Evolutionary conservation across 495 filamentous ascomycete species (phyloP).

Genomic region (Penicillium desertorum): DNA sequence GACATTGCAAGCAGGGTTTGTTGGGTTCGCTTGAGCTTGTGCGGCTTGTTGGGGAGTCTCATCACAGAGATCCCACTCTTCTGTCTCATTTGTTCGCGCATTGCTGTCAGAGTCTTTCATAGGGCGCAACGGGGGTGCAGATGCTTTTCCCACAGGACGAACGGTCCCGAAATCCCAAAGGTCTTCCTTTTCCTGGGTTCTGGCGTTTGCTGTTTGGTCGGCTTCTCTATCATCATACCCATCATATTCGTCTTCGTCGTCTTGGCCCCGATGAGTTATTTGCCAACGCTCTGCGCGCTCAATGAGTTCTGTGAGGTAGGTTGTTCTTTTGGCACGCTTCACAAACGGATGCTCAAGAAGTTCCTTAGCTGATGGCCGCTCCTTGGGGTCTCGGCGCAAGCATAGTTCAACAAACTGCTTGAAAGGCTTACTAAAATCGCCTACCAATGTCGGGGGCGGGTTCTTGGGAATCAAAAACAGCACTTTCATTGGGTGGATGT

Average conservation of each 20-base stretch:
- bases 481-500: constrained; percentile 99
- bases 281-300: constrained; percentile 87
- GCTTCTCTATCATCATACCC: constrained; percentile 55
- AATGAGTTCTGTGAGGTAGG: constrained; percentile 87
- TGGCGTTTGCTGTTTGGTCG: constrained; percentile 37
- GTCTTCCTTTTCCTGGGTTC: constrained; percentile 49
- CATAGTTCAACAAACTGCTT: constrained; percentile 93
- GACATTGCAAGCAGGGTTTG: not conserved
- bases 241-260: constrained; percentile 53
- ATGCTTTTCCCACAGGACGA: constrained; percentile 60
- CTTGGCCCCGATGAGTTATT: constrained; percentile 53
- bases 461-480: constrained; percentile 97
- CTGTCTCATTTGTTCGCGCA: constrained; percentile 50
- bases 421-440: constrained; percentile 84
- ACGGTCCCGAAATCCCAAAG: constrained; percentile 97
- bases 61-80: constrained; percentile 44
- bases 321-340: constrained; percentile 83
- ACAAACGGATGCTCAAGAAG: constrained; percentile 89
- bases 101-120: constrained; percentile 77
- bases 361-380: constrained; percentile 84
- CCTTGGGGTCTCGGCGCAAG: constrained; percentile 79
- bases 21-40: constrained; percentile 5
- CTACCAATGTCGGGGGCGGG: constrained; percentile 75
- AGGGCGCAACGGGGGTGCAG: constrained; percentile 50
- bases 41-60: constrained; percentile 35